Percentiles rank a stretch among this genome's conserved stretches.
Evolutionary conservation across 2,329 filamentous ascomycete genomes (phyloP).

Genomic region (Phialocephala sp.): DNA sequence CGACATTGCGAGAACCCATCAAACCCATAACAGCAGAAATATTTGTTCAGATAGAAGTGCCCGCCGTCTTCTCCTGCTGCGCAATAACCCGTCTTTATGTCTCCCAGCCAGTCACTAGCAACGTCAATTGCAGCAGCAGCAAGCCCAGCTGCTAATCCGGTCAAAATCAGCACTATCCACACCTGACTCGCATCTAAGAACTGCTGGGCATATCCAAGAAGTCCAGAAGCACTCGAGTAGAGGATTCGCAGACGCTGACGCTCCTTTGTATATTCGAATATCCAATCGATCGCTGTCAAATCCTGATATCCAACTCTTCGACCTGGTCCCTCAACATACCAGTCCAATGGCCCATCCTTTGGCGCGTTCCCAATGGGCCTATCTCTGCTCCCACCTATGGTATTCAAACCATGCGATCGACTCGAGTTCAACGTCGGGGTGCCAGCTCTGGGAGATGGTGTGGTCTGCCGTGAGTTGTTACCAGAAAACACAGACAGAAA

Average conservation of each 20-base stretch:
- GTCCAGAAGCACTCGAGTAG: constrained; percentile 68
- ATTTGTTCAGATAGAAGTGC: constrained; percentile 87
- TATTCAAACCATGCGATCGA: constrained; percentile 30
- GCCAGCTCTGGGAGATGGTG: constrained; percentile 36
- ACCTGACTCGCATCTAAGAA: constrained; percentile 86
- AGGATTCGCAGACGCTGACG: constrained; percentile 84
- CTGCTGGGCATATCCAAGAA: constrained; percentile 75
- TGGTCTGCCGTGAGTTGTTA: constrained; percentile 32
- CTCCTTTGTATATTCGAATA: constrained; percentile 98
- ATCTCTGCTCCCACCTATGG: constrained; percentile 24
- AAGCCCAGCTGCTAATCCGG: constrained; percentile 81
- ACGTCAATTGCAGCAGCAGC: constrained; percentile 91
- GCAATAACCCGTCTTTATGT: constrained; percentile 91
- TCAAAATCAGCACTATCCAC: constrained; percentile 87
- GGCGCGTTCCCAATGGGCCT: constrained; percentile 21
- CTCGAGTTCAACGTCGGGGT: constrained; percentile 28
- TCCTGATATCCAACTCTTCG: constrained; percentile 94
- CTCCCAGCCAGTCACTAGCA: constrained; percentile 89
- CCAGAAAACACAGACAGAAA: constrained; percentile 40
- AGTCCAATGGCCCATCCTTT: constrained; percentile 69
- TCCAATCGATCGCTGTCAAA: constrained; percentile 98
- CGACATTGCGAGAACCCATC: constrained; percentile 81
- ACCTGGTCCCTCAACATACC: constrained; percentile 89
- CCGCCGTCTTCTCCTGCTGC: constrained; percentile 77
- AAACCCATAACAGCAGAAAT: constrained; percentile 93